Base-by-base conservation (phyloP, 805 yeast genomes). In the Zygotorulaspora sp. region DNA sequence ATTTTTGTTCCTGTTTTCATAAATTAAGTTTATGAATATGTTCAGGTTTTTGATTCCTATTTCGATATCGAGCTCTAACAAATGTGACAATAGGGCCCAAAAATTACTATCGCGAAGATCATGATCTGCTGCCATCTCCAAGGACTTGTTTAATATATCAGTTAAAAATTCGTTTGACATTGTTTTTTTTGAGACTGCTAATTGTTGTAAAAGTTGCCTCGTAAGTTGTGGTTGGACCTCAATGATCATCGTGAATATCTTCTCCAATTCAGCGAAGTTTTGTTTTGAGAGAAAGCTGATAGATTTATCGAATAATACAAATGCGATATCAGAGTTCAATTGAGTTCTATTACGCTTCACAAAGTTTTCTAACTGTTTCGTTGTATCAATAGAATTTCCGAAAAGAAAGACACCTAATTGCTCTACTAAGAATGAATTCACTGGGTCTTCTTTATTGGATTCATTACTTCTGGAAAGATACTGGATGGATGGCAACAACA, bases 21-120 rank as follows among this genome's bases (percentile, higher is more conserved):
- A 22, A 3, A 57, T 38, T 11, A 50, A 20, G 7, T 37, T 32
- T 15, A 45, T 35, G 20, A 45, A n/a, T 13, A 17, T 28, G 9
- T 57, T 52, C n/a, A 67, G 51, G 40, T 69, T 66, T 18, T 67
- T 57, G 11, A 74, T 61, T n/a, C 81, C 80, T 35, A 81, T 62
- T 39, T 77, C 82, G 3, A 77, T 65, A 55, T 80, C 82, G 36
- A 80, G 65, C 18, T 66, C 66, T 10, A 80, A 50, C 3, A 80
- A 59, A 23, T 72, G 63, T 1, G 58, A 62, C 3, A 81, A 54
- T 36, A 82, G 57, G 1, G 51, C 47, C 75, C 77, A 74, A 40
- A 70, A 68, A 19, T 65, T 44, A 5, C 28, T 20, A 16, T 39
- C 40, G 8, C 29, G 26, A 8, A 20, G n/a, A 4, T 27, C 18